Base-by-base conservation (phyloP, 768 basidiomycete species). In the Hericium rajendrae region DNA sequence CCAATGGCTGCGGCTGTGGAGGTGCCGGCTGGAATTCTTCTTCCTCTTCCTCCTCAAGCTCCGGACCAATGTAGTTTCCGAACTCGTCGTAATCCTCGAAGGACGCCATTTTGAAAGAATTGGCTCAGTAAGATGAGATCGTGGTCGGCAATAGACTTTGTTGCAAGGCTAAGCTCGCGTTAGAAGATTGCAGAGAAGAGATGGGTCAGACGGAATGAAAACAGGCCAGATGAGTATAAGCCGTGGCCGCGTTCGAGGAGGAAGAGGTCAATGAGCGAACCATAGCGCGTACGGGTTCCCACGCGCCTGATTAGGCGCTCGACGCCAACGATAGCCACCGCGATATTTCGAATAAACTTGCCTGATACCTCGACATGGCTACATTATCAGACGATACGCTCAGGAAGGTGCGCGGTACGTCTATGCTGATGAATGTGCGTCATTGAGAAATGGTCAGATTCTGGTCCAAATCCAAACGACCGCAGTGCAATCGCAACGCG, bases 11-110 rank as follows among this genome's bases (percentile, higher is more conserved):
- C 37, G 68, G 74, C 18, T 68, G 70, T 39, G 68, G 67, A 15
- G 68, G 65, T 3, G 65, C 70, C 56, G 71, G 72, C 18, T 69
- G 71, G 56, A 77, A 73, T 65, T 80, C 83, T 60, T 76, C 76
- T 62, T 68, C 82, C 53, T 89, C 87, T 66, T 95, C 94, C 38
- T 93, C 95, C 65, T 90, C 92, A 51, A 95, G 75, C 76, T 95
- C 94, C 24, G 84, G 92, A 59, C 94, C 94, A 69, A 97, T 94
- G 73, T 97, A 97, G 78, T 97, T 97, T 63, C 94, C 94, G 68
- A 95, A 95, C 74, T 97, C 90, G 66, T 91, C 89, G 66, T 91
- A 91, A 69, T 91, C 89, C 63, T 91, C 78, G 58, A 80, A 73
- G 28, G 81, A 83, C 41, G 77, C 79, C 81, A 83, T 83, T 50